Evolutionary conservation across 2,329 filamentous ascomycete genomes (phyloP).

Genomic region (Calonectria leucothoes): DNA sequence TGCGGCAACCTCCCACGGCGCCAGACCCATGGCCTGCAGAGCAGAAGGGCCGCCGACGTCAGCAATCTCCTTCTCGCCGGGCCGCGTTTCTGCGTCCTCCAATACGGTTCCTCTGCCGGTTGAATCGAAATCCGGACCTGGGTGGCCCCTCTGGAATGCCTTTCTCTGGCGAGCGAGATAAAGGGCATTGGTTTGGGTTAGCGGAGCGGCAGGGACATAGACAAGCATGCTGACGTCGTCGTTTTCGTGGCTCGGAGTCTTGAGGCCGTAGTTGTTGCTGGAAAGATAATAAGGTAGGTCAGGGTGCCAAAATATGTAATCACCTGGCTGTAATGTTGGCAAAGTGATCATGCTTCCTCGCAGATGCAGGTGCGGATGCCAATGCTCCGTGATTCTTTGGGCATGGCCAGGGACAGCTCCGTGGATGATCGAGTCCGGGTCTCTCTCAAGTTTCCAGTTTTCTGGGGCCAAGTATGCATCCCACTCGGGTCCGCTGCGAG

Average conservation of each 20-base stretch:
- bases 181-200: constrained; percentile 68
- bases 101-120: constrained; percentile 60
- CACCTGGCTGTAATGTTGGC: constrained; percentile 64
- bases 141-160: constrained; percentile 65
- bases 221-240: constrained; percentile 61
- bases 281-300: constrained; percentile 68
- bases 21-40: constrained; percentile 68
- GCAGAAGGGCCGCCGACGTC: constrained; percentile 62
- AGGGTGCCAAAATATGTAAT: constrained; percentile 70
- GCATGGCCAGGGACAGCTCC: constrained; percentile 69
- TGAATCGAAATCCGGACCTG: constrained; percentile 67
- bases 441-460: constrained; percentile 59
- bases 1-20: constrained; percentile 58
- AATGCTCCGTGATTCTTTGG: constrained; percentile 67
- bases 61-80: constrained; percentile 63
- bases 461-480: constrained; percentile 61
- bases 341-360: constrained; percentile 66
- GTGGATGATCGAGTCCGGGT: constrained; percentile 67
- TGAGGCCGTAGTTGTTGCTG: constrained; percentile 48
- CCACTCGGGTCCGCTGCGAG: constrained; percentile 57
- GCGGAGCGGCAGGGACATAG: constrained; percentile 65
- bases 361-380: constrained; percentile 68
- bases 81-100: constrained; percentile 61
- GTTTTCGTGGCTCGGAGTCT: constrained; percentile 40
- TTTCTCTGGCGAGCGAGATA: constrained; percentile 69